Percentiles rank a stretch among this genome's conserved stretches.
Conservation (phyloP, 768 basidiomycete genomes). For the Boletus subparvulus region DNA sequence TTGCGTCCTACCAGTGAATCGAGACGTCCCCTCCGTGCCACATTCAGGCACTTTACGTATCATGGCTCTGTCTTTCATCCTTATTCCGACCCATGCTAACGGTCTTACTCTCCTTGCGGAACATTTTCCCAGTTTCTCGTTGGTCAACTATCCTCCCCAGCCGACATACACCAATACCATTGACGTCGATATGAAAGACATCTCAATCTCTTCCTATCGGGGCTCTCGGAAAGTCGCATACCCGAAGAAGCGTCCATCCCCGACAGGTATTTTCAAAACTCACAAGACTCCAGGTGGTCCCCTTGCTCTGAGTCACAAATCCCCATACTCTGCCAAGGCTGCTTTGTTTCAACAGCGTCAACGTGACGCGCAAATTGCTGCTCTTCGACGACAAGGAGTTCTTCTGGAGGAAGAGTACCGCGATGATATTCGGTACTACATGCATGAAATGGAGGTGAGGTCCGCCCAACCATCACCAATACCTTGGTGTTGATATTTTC, state of each 20-base stretch:
- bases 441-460: constrained; percentile 98
- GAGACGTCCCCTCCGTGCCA: not conserved
- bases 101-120: constrained; percentile 19
- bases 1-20: not conserved
- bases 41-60: constrained; percentile 1
- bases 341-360: constrained; percentile 63
- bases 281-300: constrained; percentile 53
- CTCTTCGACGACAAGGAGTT: constrained; percentile 68
- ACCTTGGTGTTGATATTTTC: constrained; percentile 6
- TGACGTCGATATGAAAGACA: constrained; percentile 71
- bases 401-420: constrained; percentile 94
- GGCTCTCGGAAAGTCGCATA: constrained; percentile 67
- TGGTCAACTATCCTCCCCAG: constrained; percentile 44
- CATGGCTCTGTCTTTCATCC: constrained; percentile 5
- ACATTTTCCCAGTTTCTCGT: constrained; percentile 40
- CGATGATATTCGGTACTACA: constrained; percentile 89
- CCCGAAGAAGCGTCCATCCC: constrained; percentile 84
- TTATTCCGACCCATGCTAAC: constrained; percentile 17
- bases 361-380: constrained; percentile 66
- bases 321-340: constrained; percentile 65
- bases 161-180: constrained; percentile 33
- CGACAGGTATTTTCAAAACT: constrained; percentile 70
- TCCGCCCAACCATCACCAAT: not conserved
- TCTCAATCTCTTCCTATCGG: constrained; percentile 55
- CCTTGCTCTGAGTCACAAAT: constrained; percentile 52